phyloP scores from a whole-genome alignment of 768 basidiomycete genomes.

The Rhodotorula toruloides region DNA sequence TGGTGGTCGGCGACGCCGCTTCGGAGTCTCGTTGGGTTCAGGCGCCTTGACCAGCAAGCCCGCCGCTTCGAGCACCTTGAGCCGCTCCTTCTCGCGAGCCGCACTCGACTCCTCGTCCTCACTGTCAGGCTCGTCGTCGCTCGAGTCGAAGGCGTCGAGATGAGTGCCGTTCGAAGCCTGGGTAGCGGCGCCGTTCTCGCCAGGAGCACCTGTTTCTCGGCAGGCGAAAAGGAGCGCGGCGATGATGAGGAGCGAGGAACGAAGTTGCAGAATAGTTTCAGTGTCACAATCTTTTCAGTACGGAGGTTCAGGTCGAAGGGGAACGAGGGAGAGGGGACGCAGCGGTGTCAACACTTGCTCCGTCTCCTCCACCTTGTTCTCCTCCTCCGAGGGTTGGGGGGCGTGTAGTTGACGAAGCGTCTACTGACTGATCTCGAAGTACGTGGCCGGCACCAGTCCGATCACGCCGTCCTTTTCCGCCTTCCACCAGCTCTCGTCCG shows the following conservation, averaged over 20 bases:
- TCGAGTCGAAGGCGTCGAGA: slow-evolving; percentile 1
- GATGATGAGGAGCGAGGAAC: no score
- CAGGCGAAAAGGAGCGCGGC: no score
- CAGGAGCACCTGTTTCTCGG: no score
- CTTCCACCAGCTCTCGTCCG: slow-evolving; percentile 94
- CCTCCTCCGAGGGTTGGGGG: not conserved
- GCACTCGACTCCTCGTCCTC: slow-evolving; percentile 14
- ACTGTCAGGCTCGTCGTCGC: slow-evolving; percentile 32
- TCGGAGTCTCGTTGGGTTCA: slow-evolving; percentile 3
- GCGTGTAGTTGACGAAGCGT: no score
- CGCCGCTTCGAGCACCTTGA: slow-evolving; percentile 78
- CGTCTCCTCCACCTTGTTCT: slow-evolving; percentile 54
- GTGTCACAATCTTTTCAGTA: not conserved
- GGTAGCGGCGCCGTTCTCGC: no score
- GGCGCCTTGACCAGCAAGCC: slow-evolving; percentile 66
- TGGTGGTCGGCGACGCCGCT: slow-evolving; percentile 22
- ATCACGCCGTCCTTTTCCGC: slow-evolving; percentile 78
- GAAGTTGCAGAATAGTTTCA: slow-evolving; percentile 12
- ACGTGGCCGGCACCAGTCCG: slow-evolving; percentile 85
- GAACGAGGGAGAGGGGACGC: slow-evolving; percentile 40
- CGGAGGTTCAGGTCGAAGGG: not conserved
- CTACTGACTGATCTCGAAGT: slow-evolving; percentile 88
- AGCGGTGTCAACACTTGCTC: slow-evolving; percentile 62
- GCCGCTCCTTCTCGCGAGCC: slow-evolving; percentile 66
- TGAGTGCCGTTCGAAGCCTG: not conserved